Evolutionary conservation across 2,329 filamentous ascomycete species (phyloP), one percentile per base, ranked within the genome.

Genomic region (Venturia carpophila): DNA sequence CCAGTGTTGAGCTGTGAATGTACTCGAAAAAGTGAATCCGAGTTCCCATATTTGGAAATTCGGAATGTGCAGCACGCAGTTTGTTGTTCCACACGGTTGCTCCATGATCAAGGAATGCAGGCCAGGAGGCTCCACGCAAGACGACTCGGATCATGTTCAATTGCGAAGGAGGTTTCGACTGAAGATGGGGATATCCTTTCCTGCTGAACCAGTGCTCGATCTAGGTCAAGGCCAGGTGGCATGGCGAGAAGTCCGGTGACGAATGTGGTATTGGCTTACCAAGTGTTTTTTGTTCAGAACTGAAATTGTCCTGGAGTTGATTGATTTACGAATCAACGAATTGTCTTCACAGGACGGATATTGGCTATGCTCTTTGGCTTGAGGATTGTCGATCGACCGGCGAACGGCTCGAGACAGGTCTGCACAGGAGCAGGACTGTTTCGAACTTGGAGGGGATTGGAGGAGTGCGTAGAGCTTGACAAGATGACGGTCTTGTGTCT

Each of bases 381-480:
- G 52, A 58, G 17, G 52, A 37, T 37, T 34, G 39, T 43, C 60
- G 60, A 34, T 62, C 60, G 39, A 47, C 60, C 60, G 60, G 60
- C 60, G 60, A 62, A 62, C 60, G 60, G 39, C 30, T 58, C 52
- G 52, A 58, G 52, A 58, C n/a, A 37, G 37, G 52, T n/a, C 52
- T 58, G 52, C 30, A 30, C 30, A 6, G 1, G 52, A 37, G 30
- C 52, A 58, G 52, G 19, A 37, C 30, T 58, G 37, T 19, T n/a
- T n/a, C 52, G 27, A 58, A n/a, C 43, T 17, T 34, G n/a, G 3
- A 39, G 37, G 27, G 60, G 43, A 5, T 62, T 27, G 60, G 19
- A 27, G 60, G 60, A 62, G 43, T 43, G 43, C 17, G 60, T 30
- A 37, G 60, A 43, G 60, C 6, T 43, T 19, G 37, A 62, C 39